Base-by-base conservation (phyloP, 805 yeast genomes). In the Nematodospora valgi region DNA sequence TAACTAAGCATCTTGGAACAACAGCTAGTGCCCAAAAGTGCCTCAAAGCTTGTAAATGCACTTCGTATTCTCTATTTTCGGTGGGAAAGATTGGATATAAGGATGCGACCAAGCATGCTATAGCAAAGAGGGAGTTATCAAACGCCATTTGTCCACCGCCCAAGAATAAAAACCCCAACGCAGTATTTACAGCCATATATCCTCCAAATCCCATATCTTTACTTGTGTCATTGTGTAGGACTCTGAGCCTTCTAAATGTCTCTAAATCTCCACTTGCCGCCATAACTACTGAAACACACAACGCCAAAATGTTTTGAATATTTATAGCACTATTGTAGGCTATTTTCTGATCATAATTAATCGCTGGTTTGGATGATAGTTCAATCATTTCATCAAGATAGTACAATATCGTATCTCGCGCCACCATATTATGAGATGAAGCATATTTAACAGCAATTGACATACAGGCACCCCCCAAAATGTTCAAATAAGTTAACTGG, bases 141-240 rank as follows among this genome's bases (percentile, higher is more conserved):
- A 93, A 74, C 0, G 95, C 88, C 56, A 78, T 87, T 54, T 87
- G 96, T 0, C 98, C 96, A 2, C 96, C 93, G 0, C 96, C 96
- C 23, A 93, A 56, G 52, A 91, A 89, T 35, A 91, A 63, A 47
- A 91, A 78, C 2, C 99, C 99, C 24, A 93, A 58, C 0, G 95
- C 85, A 66, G 86, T 73, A 48, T 85, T 86, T 2, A 80, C 68
- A 0, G 89, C 85, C 78, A 84, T 77, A 49, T 76, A 85, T 40
- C 78, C 76, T 0, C 95, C 93, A 54, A 75, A 87, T 7, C 68
- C 66, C 29, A 66, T 58, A 25, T 49, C 69, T 23, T 56, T 62
- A 19, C 64, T 65, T 0, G 75, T 70, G 9, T 72, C 67, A 14
- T 82, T 85, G 52, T 85, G 88, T 21, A 86, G 59, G 17, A 73